phyloP scores from a whole-genome alignment of 2,329 filamentous ascomycete genomes.

The Colletotrichum sp. region DNA sequence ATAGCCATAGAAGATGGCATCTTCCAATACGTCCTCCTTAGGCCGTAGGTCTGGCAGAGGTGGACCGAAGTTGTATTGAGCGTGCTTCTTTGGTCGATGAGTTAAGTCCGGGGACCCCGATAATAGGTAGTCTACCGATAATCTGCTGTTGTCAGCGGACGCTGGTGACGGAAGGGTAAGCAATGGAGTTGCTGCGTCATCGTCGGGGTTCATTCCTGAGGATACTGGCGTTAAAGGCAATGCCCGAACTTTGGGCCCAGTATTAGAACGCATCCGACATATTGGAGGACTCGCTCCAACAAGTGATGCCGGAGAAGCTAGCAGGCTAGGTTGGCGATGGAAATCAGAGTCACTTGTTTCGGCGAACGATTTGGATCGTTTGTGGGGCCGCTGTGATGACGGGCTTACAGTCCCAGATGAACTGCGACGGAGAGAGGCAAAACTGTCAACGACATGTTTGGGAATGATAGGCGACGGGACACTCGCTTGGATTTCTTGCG shows the following conservation, averaged over 20 bases:
- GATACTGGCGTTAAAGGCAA: constrained; percentile 46
- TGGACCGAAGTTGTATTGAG: constrained; percentile 24
- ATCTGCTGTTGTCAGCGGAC: constrained; percentile 38
- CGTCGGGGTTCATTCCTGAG: constrained; percentile 42
- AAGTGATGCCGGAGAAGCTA: constrained; percentile 11
- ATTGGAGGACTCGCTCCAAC: constrained; percentile 1
- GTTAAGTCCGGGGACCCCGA: constrained; percentile 50
- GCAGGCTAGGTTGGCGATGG: not conserved
- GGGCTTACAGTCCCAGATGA: not conserved
- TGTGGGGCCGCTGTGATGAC: not conserved
- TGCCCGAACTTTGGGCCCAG: constrained; percentile 30
- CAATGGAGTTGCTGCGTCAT: constrained; percentile 31
- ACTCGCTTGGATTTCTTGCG: not conserved
- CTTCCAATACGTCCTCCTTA: constrained; percentile 23
- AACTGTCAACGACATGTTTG: not conserved
- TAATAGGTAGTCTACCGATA: constrained; percentile 72
- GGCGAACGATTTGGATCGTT: constrained; percentile 12
- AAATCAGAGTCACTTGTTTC: not conserved
- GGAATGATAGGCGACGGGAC: not conserved
- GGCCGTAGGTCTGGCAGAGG: constrained; percentile 22
- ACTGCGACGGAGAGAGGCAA: not conserved
- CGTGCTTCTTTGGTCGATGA: constrained; percentile 21
- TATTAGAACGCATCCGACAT: constrained; percentile 26
- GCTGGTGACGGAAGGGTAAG: constrained; percentile 24
- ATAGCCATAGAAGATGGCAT: constrained; percentile 67